phyloP scores from a whole-genome alignment of 345 rosid genomes.

The Euclidium syriacum region DNA sequence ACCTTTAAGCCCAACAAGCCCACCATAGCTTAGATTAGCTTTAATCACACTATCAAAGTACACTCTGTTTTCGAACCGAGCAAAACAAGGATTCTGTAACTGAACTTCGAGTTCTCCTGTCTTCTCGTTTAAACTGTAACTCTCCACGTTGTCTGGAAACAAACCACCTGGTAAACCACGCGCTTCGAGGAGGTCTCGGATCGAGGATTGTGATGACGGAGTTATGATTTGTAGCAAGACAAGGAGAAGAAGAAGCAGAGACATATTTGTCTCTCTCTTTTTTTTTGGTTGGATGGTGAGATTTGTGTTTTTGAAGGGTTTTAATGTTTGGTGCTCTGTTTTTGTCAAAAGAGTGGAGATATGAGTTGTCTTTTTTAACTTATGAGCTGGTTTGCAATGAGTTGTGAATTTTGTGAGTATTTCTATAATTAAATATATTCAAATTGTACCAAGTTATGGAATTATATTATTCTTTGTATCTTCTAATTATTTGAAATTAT shows the following conservation, averaged over 20 bases:
- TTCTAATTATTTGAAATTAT: slow-evolving; percentile 13
- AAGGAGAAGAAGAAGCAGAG: slow-evolving; percentile 33
- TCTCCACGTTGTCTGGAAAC: slow-evolving; percentile 62
- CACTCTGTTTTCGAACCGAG: slow-evolving; percentile 69
- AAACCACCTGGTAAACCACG: slow-evolving; percentile 84
- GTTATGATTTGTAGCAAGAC: slow-evolving; percentile 20
- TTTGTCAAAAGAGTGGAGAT: slow-evolving; percentile 31
- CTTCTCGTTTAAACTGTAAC: slow-evolving; percentile 45
- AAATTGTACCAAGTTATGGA: neutral
- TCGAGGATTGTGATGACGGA: slow-evolving; percentile 31
- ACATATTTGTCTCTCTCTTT: slow-evolving; percentile 23
- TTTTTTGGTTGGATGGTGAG: neutral
- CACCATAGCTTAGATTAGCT: slow-evolving; percentile 84
- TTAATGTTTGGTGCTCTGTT: slow-evolving; percentile 30
- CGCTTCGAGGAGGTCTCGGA: slow-evolving; percentile 56
- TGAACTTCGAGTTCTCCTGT: slow-evolving; percentile 58
- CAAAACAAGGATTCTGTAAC: slow-evolving; percentile 63
- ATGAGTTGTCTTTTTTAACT: slow-evolving; percentile 27
- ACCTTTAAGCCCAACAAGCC: slow-evolving; percentile 72
- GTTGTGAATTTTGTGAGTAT: slow-evolving; percentile 13
- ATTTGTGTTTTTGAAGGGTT: slow-evolving; percentile 27
- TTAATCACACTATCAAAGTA: slow-evolving; percentile 58
- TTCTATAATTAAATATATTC: neutral
- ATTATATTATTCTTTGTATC: neutral
- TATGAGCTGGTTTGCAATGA: slow-evolving; percentile 34